Conservation (phyloP, 352 stramenopile genomes). For the Phytopythium kandeliae region DNA sequence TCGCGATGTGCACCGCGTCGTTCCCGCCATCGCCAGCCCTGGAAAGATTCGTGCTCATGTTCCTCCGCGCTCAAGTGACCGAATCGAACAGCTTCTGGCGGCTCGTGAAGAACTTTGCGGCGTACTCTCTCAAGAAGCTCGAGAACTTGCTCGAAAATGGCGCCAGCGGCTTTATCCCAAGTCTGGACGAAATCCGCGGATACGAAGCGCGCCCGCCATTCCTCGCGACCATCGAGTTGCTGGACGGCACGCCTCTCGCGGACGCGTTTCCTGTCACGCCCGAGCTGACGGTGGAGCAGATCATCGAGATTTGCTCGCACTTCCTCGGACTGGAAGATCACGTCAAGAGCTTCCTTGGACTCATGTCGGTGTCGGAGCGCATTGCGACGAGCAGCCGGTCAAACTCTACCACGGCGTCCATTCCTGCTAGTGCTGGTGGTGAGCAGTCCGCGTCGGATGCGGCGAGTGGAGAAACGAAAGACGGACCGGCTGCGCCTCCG, state of each 20-base stretch:
- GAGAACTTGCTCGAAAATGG: slow-evolving; percentile 87
- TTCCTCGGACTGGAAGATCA: slow-evolving; percentile 89
- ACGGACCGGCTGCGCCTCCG: slow-evolving; percentile 10
- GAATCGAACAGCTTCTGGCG: slow-evolving; percentile 75
- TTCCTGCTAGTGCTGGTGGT: slow-evolving; percentile 11
- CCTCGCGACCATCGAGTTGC: slow-evolving; percentile 89
- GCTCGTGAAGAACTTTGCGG: slow-evolving; percentile 84
- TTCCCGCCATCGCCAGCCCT: slow-evolving; percentile 88
- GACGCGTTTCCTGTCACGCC: slow-evolving; percentile 91
- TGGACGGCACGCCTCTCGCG: slow-evolving; percentile 89
- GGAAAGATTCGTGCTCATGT: slow-evolving; percentile 89
- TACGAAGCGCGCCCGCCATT: slow-evolving; percentile 93
- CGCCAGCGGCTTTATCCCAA: slow-evolving; percentile 91
- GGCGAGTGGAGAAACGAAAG: slow-evolving; percentile 8
- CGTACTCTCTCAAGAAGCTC: slow-evolving; percentile 89
- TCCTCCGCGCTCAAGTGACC: slow-evolving; percentile 77
- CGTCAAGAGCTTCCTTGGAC: slow-evolving; percentile 69
- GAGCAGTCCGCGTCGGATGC: slow-evolving; percentile 21
- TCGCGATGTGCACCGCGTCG: slow-evolving; percentile 90
- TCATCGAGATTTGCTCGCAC: slow-evolving; percentile 91
- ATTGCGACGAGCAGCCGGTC: slow-evolving; percentile 17
- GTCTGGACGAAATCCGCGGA: slow-evolving; percentile 89
- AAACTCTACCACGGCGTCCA: slow-evolving; percentile 21
- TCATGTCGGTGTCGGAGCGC: slow-evolving; percentile 52
- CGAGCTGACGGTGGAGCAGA: slow-evolving; percentile 87